Percentiles rank a stretch among this genome's conserved stretches.
phyloP scores from a whole-genome alignment of 495 filamentous ascomycete species.

The Copromyces sp. region DNA sequence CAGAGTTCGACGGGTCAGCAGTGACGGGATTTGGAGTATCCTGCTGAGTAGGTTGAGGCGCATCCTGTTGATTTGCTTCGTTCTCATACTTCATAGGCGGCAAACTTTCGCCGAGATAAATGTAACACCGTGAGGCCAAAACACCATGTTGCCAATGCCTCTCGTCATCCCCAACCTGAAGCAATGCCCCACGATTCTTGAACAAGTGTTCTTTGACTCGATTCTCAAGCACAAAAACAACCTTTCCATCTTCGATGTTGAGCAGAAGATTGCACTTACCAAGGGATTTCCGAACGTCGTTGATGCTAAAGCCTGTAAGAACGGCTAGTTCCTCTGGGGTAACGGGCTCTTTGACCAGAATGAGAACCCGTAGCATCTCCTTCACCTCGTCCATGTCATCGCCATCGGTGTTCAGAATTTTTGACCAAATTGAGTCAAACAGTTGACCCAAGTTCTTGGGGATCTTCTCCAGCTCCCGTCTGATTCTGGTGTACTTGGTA shows the following conservation, averaged over 20 bases:
- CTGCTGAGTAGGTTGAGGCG: no score
- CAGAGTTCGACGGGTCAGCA: no score
- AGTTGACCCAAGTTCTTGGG: conserved; percentile 21
- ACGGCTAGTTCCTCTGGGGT: conserved; percentile 18
- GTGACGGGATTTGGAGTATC: no score
- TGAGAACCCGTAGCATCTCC: conserved; percentile 25
- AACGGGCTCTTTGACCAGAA: conserved; percentile 25
- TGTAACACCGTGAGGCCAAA: conserved; percentile 22
- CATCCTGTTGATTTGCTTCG: no score
- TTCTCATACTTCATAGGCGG: no score
- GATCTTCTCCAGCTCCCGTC: conserved; percentile 19
- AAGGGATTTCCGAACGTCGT: conserved; percentile 17
- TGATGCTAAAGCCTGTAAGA: conserved; percentile 16
- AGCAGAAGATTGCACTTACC: conserved; percentile 24
- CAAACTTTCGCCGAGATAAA: conserved; percentile 16
- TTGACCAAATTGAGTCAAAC: conserved; percentile 19
- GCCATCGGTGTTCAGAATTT: conserved; percentile 17
- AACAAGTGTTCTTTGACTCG: not conserved
- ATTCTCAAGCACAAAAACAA: not conserved
- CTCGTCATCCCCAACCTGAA: conserved; percentile 22
- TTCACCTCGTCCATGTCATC: conserved; percentile 19
- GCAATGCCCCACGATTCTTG: conserved; percentile 17
- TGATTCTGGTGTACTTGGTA: conserved; percentile 16
- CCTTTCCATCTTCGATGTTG: conserved; percentile 9
- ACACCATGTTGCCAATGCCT: conserved; percentile 32